These are phyloP conservation scores for Salix dunnii DNA, from an alignment of 345 rosid genomes.

Conservation along the genomic window DNA sequence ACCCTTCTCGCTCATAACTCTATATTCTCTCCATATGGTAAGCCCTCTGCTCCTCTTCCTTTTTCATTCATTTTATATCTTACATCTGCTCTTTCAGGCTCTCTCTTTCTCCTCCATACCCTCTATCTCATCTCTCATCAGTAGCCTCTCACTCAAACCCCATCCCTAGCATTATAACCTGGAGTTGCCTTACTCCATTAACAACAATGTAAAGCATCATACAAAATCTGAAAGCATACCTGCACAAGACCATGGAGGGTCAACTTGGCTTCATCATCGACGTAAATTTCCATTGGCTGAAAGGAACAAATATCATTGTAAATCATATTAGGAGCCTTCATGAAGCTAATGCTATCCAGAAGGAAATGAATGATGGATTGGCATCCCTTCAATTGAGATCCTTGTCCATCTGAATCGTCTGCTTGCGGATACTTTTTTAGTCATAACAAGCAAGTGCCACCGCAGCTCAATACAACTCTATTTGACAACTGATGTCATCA, in stretches of 20 bases:
- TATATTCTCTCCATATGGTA: not conserved
- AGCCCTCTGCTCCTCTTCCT: not conserved
- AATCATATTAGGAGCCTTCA: constrained; percentile 68
- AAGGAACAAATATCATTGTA: constrained; percentile 75
- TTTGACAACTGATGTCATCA: not conserved
- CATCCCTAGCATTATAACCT: not conserved
- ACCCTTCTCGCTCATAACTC: not conserved
- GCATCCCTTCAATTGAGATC: constrained; percentile 45
- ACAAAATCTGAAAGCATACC: constrained; percentile 36
- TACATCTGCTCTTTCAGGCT: not conserved
- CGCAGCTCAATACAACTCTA: constrained; percentile 22
- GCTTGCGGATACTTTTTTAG: constrained; percentile 31
- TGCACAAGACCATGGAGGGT: constrained; percentile 99
- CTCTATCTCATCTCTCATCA: not conserved
- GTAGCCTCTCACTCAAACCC: not conserved
- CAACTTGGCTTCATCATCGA: constrained; percentile 95
- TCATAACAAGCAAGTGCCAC: constrained; percentile 28
- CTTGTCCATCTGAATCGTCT: constrained; percentile 46
- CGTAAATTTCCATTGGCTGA: constrained; percentile 99
- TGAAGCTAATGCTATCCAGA: constrained; percentile 61
- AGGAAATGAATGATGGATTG: constrained; percentile 56
- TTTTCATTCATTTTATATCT: not conserved
- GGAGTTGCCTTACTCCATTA: not conserved
- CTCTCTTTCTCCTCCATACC: not conserved
- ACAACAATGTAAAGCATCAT: not conserved